phyloP scores from a whole-genome alignment of 495 filamentous ascomycete species.

The Penicillium herquei region DNA sequence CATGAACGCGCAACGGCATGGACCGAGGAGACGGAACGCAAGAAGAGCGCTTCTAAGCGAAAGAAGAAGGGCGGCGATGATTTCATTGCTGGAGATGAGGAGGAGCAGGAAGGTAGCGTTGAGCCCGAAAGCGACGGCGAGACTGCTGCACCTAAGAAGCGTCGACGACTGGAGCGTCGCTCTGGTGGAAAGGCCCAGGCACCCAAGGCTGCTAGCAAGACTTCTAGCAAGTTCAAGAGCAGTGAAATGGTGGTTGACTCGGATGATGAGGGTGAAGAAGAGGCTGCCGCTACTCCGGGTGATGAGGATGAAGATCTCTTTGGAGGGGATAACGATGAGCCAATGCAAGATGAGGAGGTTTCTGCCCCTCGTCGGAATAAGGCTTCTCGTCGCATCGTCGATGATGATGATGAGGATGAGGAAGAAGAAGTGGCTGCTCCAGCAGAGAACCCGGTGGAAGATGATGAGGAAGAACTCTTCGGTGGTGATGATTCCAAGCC shows the following conservation, averaged over 20 bases:
- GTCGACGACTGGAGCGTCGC: constrained; percentile 51
- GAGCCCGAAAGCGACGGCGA: constrained; percentile 33
- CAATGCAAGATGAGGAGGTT: constrained; percentile 28
- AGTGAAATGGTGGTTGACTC: constrained; percentile 77
- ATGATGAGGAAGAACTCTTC: constrained; percentile 27
- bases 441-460: constrained; percentile 9
- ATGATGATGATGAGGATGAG: constrained; percentile 48
- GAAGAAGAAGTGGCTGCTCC: constrained; percentile 27
- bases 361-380: constrained; percentile 37
- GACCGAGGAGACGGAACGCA: constrained; percentile 72
- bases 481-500: constrained; percentile 18
- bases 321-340: constrained; percentile 25
- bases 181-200: constrained; percentile 53
- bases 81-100: constrained; percentile 28
- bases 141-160: constrained; percentile 47
- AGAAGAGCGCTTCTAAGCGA: constrained; percentile 57
- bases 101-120: constrained; percentile 6
- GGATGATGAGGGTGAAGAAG: constrained; percentile 59
- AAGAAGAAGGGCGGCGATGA: constrained; percentile 62
- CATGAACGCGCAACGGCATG: constrained; percentile 63
- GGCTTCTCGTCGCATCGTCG: constrained; percentile 36
- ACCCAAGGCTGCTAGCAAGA: constrained; percentile 7
- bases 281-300: constrained; percentile 17
- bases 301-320: constrained; percentile 31
- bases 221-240: constrained; percentile 69